Base-by-base conservation (phyloP, 176 grass and related monocot genomes). In the Puya raimondii region DNA sequence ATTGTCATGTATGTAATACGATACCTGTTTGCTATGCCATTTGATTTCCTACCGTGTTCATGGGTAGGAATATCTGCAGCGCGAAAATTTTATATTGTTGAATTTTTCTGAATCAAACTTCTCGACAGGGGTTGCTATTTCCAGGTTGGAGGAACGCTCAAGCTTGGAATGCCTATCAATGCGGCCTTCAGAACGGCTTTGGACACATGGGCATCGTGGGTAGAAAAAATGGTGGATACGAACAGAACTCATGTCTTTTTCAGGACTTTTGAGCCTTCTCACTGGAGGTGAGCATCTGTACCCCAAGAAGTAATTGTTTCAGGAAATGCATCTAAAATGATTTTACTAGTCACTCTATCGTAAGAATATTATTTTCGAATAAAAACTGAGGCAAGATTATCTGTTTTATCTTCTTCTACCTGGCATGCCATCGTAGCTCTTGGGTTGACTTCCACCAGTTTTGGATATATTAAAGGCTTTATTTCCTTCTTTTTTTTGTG, bases 61-160 rank as follows among this genome's bases (percentile, higher is more conserved):
- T 42, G 33, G 4, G 33, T 42, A 42, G 33, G 33, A 42, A 42
- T 42, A 61, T 18, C 6, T 61, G 12, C 17, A 20, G 10, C 2
- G 56, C 56, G 9, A 18, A 61, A 61, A 0, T 18, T 70, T 17
- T 54, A 69, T 27, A 21, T 66, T 69, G 21, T 68, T 51, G 12
- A 66, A 80, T 2, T 59, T 64, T 67, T 53, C 25, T 72, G 42
- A 65, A 9, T 78, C 72, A 53, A 47, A 76, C 20, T 65, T 81
- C 66, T 67, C 16, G 64, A 78, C 86, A 97, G 93, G 89, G 94
- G 94, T 72, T 97, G 89, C 80, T 97, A 97, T 88, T 90, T 97
- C 80, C 86, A 97, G 80, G 77, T 57, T 66, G 84, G 84, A 64
- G 94, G 86, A 51, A 27, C 80, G 23, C 79, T 97, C 65, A 97